These are phyloP conservation scores for Oehlia diaphana DNA, from an alignment of 192 early-diverging fungal species.

Conservation along the genomic window DNA sequence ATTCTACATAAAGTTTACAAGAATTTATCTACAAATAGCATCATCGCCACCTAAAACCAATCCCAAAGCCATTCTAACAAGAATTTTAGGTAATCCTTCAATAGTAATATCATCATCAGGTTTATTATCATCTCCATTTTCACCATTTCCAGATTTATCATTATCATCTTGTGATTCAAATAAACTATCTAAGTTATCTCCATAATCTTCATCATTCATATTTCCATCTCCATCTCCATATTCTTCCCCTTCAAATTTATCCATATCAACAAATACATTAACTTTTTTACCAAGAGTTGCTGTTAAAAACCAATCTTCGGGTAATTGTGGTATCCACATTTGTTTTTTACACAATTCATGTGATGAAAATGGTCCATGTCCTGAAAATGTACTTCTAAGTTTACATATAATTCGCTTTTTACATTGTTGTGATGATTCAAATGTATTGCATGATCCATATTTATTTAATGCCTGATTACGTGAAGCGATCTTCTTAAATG, in stretches of 20 bases:
- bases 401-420: conserved; percentile 8
- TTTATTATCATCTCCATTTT: background rate
- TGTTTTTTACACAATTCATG: background rate
- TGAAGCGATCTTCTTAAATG: conserved; percentile 2
- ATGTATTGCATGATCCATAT: background rate
- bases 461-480: background rate
- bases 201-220: background rate
- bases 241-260: background rate
- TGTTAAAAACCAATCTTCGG: conserved; percentile 6
- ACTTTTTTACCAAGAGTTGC: background rate
- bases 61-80: conserved; percentile 7
- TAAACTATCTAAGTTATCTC: background rate
- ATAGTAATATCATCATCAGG: background rate
- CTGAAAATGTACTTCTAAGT: background rate
- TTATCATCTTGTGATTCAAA: background rate
- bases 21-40: background rate
- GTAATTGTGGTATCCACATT: conserved; percentile 5
- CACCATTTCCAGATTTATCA: background rate
- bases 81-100: background rate
- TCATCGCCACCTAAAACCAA: conserved; percentile 6
- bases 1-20: too few species aligned
- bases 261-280: background rate
- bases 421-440: background rate
- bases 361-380: conserved; percentile 10
- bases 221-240: background rate